Evolutionary conservation across 352 stramenopile species (phyloP).

Genomic region (Lagenidium giganteum): DNA sequence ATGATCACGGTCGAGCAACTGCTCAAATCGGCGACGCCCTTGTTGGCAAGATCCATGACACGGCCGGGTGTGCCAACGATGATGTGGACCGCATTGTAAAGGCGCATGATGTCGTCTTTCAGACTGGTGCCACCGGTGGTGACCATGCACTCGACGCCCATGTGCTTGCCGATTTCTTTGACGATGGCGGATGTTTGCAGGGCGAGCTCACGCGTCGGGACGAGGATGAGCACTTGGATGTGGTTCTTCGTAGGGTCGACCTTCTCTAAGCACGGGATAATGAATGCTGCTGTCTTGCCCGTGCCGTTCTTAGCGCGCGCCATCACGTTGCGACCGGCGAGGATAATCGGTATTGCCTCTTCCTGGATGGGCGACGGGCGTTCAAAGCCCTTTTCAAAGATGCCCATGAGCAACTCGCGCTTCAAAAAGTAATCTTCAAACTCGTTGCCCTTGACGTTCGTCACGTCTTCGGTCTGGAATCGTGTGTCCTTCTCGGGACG

Average conservation of each 20-base stretch:
- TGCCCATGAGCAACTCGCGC: conserved; percentile 97
- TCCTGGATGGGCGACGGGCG: conserved; percentile 98
- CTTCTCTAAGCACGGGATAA: conserved; percentile 98
- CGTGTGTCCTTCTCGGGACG: conserved; percentile 77
- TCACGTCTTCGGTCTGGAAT: conserved; percentile 93
- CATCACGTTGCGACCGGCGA: conserved; percentile 96
- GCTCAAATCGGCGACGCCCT: conserved; percentile 95
- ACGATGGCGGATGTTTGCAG: conserved; percentile 97
- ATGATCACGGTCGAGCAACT: conserved; percentile 97
- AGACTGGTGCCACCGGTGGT: conserved; percentile 97
- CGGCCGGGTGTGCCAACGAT: conserved; percentile 97
- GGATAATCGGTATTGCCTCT: conserved; percentile 97
- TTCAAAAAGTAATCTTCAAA: conserved; percentile 99
- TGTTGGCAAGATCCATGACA: conserved; percentile 97
- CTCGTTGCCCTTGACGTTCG: conserved; percentile 97
- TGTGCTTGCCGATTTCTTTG: conserved; percentile 98
- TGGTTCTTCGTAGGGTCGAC: conserved; percentile 93
- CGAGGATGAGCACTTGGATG: conserved; percentile 98
- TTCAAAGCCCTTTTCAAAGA: conserved; percentile 99
- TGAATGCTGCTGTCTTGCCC: conserved; percentile 98
- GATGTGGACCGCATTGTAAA: conserved; percentile 98
- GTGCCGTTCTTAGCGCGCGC: conserved; percentile 98
- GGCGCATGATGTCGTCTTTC: conserved; percentile 98
- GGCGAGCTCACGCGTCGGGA: conserved; percentile 97
- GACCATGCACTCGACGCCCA: conserved; percentile 95